Conservation (phyloP, 2,329 filamentous ascomycete species). For the Epichloe aotearoae region DNA sequence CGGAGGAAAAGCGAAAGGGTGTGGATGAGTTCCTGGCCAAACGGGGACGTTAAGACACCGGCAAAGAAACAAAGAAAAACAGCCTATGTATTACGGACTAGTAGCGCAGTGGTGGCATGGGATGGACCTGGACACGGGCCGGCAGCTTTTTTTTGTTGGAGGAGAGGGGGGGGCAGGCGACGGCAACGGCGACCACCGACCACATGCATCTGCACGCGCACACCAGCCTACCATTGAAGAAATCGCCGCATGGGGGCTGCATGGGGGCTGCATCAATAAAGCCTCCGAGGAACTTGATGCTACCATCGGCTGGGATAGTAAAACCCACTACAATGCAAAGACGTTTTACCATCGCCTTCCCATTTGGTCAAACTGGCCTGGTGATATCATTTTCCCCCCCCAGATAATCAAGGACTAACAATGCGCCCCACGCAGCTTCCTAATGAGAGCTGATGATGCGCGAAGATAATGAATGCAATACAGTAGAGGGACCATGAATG, state of each 20-base stretch:
- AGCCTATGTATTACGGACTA: no score
- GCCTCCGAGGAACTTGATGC: not conserved
- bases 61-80: not conserved
- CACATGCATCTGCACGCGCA: not conserved
- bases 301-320: not conserved
- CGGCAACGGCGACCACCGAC: not conserved
- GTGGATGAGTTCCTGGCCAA: conserved; percentile 18
- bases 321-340: not conserved
- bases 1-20: conserved; percentile 16
- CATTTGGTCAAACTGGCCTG: not conserved
- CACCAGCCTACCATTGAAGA: conserved; percentile 4
- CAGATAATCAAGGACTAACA: not conserved
- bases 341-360: not conserved
- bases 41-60: not conserved
- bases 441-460: not conserved
- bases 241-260: not conserved
- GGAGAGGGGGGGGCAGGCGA: no score
- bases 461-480: not conserved
- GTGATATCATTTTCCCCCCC: not conserved
- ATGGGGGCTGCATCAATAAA: conserved; percentile 1
- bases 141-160: no score
- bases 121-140: no score
- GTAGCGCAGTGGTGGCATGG: no score
- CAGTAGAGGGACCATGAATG: not conserved
- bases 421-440: not conserved